phyloP scores from a whole-genome alignment of 1,284 basidiomycete species.

The Dichomitus squalens region DNA sequence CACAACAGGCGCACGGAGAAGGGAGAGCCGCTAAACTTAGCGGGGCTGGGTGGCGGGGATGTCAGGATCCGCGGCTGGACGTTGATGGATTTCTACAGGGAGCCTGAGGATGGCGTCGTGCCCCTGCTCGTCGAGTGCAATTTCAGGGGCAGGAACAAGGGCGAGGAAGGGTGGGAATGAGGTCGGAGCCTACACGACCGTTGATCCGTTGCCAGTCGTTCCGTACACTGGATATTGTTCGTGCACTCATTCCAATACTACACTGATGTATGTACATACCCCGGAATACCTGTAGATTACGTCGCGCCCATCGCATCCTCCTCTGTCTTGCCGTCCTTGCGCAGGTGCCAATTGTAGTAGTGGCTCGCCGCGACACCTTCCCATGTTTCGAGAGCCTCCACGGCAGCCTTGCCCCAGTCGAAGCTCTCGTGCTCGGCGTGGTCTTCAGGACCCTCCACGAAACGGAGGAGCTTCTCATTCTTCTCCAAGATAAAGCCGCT shows the following conservation, averaged over 20 bases:
- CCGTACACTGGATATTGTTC: too few species aligned
- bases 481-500: conserved; percentile 76
- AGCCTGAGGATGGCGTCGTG: conserved; percentile 55
- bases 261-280: neutral
- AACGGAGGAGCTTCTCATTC: conserved; percentile 63
- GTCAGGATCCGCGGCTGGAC: conserved; percentile 68
- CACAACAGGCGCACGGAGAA: neutral
- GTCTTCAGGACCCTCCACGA: conserved; percentile 73
- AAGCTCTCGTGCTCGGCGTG: conserved; percentile 55
- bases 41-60: conserved; percentile 19
- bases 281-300: neutral
- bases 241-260: too few species aligned
- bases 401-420: conserved; percentile 78
- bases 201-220: neutral
- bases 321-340: conserved; percentile 24
- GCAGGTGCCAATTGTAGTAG: conserved; percentile 33
- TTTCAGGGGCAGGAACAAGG: conserved; percentile 52
- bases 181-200: neutral
- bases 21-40: neutral
- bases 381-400: conserved; percentile 73
- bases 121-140: conserved; percentile 79
- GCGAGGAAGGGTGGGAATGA: conserved; percentile 50
- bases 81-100: conserved; percentile 69
- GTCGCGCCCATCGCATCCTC: conserved; percentile 15
- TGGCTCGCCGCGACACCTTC: conserved; percentile 31